Percentiles rank a stretch among this genome's conserved stretches.
These are phyloP conservation scores for Chloropicon primus DNA, from an alignment of 139 green algal species.

Conservation along the genomic window DNA sequence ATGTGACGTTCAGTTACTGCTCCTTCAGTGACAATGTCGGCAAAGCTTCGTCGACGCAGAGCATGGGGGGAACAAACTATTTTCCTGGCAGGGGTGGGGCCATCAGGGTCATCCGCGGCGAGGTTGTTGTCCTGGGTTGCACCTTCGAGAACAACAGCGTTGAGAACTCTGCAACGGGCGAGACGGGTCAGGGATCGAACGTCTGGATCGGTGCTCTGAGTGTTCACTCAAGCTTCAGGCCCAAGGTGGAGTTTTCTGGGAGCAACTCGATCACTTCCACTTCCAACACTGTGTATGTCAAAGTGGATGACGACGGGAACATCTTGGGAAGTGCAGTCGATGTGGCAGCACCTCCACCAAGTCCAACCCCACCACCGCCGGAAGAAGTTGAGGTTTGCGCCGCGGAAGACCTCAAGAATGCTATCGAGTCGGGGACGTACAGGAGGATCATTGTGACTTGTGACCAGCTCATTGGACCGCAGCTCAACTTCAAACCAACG, in stretches of 20 bases:
- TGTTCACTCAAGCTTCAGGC: background rate
- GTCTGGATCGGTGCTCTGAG: background rate
- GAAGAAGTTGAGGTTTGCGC: background rate
- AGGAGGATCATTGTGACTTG: background rate
- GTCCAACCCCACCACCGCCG: background rate
- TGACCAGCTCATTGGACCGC: background rate
- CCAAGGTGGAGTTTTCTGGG: background rate
- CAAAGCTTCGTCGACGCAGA: background rate
- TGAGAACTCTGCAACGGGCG: background rate
- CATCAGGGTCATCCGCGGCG: background rate
- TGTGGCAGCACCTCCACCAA: background rate
- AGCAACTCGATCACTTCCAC: background rate
- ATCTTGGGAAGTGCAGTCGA: background rate
- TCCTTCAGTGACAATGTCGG: background rate
- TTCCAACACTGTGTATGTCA: background rate
- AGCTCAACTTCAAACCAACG: background rate
- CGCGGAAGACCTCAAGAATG: background rate
- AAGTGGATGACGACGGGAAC: background rate
- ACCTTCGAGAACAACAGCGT: background rate
- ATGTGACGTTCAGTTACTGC: background rate
- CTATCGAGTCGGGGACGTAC: background rate
- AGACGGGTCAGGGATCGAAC: background rate
- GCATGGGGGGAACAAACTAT: background rate
- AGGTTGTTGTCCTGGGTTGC: background rate
- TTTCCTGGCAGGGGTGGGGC: background rate